Conservation (phyloP, 1,139 yeast species). For the Candida pseudoviswanathii region DNA sequence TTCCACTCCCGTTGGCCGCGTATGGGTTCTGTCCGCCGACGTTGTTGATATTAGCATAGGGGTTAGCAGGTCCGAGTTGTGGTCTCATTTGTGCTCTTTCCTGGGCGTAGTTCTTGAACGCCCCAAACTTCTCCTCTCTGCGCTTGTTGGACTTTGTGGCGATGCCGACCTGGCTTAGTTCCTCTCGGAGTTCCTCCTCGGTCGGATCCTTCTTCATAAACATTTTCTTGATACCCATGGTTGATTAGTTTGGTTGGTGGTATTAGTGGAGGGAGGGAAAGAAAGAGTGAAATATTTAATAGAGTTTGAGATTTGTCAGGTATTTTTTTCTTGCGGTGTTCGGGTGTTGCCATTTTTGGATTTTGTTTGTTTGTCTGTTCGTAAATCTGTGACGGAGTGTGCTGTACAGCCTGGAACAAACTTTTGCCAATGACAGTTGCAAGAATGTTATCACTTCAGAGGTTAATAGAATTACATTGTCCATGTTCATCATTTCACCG, state of each 20-base stretch:
- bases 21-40: conserved; percentile 29
- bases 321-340: conserved; percentile 3
- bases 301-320: background rate
- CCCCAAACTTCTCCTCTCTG: conserved; percentile 62
- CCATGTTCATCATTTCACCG: too few species aligned
- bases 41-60: conserved; percentile 39
- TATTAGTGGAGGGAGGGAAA: background rate
- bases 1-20: conserved; percentile 15
- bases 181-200: conserved; percentile 55
- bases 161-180: conserved; percentile 55
- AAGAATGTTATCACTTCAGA: too few species aligned
- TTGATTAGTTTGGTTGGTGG: conserved; percentile 1
- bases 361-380: background rate
- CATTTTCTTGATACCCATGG: conserved; percentile 52
- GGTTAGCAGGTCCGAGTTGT: conserved; percentile 50
- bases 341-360: background rate
- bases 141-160: conserved; percentile 39
- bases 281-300: background rate
- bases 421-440: background rate
- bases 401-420: background rate
- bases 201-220: conserved; percentile 65
- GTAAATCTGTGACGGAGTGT: too few species aligned
- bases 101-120: conserved; percentile 63
- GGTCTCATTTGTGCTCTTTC: conserved; percentile 43
- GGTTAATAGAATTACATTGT: too few species aligned